Evolutionary conservation across 441 rosid genomes (phyloP).

Genomic region (Aleurites moluccanus): DNA sequence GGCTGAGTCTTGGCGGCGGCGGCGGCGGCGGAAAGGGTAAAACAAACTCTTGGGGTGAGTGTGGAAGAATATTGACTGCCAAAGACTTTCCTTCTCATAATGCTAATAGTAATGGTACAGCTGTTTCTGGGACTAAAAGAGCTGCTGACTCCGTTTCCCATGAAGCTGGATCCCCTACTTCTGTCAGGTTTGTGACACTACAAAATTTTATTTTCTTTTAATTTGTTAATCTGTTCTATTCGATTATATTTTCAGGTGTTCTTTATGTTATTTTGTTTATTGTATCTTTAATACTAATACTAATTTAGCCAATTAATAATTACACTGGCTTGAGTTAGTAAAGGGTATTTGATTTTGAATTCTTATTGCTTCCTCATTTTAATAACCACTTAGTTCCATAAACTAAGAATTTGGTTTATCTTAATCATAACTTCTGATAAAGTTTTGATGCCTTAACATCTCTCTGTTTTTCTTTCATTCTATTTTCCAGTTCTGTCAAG

Average conservation of each 20-base stretch:
- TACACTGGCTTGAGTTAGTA: too few species aligned
- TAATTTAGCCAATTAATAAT: too few species aligned
- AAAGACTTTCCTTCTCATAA: constrained; percentile 62
- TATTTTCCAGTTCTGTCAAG: too few species aligned
- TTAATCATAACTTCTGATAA: neutral
- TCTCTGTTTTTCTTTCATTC: too few species aligned
- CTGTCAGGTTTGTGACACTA: constrained; percentile 45
- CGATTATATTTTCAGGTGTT: neutral
- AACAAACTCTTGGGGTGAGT: constrained; percentile 53
- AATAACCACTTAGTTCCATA: neutral
- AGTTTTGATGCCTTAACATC: too few species aligned
- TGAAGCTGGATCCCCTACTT: constrained; percentile 59
- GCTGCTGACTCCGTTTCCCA: constrained; percentile 65
- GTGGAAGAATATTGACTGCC: constrained; percentile 79
- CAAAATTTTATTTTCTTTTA: neutral
- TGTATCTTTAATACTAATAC: neutral
- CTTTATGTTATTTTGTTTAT: neutral
- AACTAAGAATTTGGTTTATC: neutral
- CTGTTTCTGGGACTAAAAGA: constrained; percentile 60
- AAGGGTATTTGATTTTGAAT: too few species aligned
- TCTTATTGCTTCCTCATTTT: neutral
- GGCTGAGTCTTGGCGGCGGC: constrained; percentile 68
- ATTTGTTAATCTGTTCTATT: neutral
- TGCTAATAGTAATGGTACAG: constrained; percentile 3
- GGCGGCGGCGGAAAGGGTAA: constrained; percentile 46